Evolutionary conservation across 78 protist species (phyloP).

Genomic region (Monocercomonoides exilis): DNA sequence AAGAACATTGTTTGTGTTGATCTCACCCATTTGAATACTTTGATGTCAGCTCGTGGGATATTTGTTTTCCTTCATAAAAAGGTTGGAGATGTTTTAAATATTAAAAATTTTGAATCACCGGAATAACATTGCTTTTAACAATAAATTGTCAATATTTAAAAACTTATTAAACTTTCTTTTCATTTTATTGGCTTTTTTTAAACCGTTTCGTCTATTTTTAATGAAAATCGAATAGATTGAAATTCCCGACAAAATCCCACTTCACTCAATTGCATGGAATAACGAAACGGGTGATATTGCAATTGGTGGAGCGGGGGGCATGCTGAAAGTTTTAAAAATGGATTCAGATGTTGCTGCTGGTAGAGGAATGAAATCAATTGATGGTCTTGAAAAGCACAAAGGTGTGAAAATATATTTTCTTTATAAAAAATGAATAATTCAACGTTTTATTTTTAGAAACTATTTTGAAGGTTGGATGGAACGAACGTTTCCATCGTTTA

Average conservation of each 20-base stretch:
- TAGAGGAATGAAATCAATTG: conserved; percentile 45
- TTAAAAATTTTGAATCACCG: too few species aligned
- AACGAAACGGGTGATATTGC: conserved; percentile 60
- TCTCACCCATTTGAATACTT: too few species aligned
- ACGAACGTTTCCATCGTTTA: conserved; percentile 47
- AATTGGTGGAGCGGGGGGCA: conserved; percentile 67
- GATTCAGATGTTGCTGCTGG: conserved; percentile 14
- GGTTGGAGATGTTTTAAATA: not conserved
- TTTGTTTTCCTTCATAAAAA: not conserved
- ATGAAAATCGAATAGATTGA: too few species aligned
- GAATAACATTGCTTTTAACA: too few species aligned
- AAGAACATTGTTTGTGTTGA: too few species aligned
- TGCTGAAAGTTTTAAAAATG: conserved; percentile 49
- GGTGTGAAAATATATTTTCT: not conserved
- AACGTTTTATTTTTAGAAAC: not conserved
- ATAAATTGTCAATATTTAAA: too few species aligned
- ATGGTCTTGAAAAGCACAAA: conserved; percentile 61
- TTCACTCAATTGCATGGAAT: conserved; percentile 56
- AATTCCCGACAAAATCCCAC: conserved; percentile 54
- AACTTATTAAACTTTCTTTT: too few species aligned
- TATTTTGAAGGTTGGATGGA: conserved; percentile 48
- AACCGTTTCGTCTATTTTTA: too few species aligned
- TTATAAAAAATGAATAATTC: not conserved
- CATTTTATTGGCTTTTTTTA: too few species aligned
- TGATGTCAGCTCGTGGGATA: not conserved